Base-by-base conservation (phyloP, 2,329 filamentous ascomycete genomes). In the Trichoderma pleuroti region DNA sequence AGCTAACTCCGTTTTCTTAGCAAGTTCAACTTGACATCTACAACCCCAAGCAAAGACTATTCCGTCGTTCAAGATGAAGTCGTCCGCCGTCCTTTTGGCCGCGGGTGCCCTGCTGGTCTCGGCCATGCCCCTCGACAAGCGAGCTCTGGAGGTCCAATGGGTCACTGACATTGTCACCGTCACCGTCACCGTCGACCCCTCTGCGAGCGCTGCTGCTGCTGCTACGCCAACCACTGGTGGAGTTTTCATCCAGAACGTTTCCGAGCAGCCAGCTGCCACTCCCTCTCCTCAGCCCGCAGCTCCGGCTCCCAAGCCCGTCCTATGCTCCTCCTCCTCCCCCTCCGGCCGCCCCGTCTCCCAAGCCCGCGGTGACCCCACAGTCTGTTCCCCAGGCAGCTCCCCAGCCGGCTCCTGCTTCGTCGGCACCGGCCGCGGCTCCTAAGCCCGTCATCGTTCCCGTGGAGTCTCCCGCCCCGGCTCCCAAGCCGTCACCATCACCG, bases 51-150 rank as follows among this genome's bases (percentile, higher is more conserved):
- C 32, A 56, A 52, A 68, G 32, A 70, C n/a, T 30, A 36, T 65
- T 54, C 68, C 34, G 39, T 30, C 21, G 54, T 52, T 39, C 79
- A 85, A 78, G 73, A 87, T 87, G 86, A 87, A 85, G 82, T 84
- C 84, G 81, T 84, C 85, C 62, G 72, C 84, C 70, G 78, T 84
- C 74, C 78, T 87, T 74, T 78, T 80, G 74, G 79, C 81, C 74
- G 80, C 83, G 73, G 80, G 84, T 76, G 84, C 85, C 75, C 73
- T 84, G 66, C 73, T 86, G 77, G 84, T 82, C 69, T 75, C 80
- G 70, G 85, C 85, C 75, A 76, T 78, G 63, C 85, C 85, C 68
- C 77, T 86, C 42, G 73, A 80, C 70, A 81, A 82, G 76, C 81
- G 85, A 65, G 80, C 74, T 60, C 73, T 82, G 72, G 75, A 81